Percentiles rank a stretch among this genome's conserved stretches.
Conservation (phyloP, 208 protist genomes). For the Naegleria fowleri region DNA sequence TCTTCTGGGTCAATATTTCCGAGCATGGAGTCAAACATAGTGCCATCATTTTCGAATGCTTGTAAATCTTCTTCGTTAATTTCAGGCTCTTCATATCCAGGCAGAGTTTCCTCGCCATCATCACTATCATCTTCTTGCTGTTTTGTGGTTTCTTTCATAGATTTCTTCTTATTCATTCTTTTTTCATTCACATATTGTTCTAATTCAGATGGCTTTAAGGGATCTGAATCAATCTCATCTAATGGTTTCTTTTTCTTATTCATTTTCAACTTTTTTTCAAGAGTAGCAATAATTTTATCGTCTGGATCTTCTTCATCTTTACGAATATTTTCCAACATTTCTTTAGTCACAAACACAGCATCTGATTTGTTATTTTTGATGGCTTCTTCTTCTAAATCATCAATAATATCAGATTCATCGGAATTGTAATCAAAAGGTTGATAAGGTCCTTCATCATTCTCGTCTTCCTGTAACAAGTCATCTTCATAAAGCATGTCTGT, state of each 20-base stretch:
- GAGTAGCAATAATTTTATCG: background rate
- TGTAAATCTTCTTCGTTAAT: background rate
- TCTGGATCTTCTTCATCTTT: background rate
- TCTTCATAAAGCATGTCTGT: background rate
- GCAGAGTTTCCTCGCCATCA: background rate
- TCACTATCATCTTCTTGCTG: background rate
- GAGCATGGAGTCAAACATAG: background rate
- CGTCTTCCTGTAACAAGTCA: background rate
- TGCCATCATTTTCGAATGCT: background rate
- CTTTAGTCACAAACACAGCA: background rate
- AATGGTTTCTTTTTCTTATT: background rate
- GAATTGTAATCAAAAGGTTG: background rate
- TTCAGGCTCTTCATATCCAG: background rate
- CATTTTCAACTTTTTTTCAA: constrained; percentile 15
- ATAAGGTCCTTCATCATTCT: background rate
- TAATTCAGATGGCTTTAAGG: background rate
- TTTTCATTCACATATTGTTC: constrained; percentile 11
- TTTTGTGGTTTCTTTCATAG: background rate
- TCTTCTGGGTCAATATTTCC: background rate
- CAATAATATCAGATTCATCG: constrained; percentile 20
- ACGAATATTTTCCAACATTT: background rate
- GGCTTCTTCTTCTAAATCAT: background rate
- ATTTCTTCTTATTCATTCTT: background rate
- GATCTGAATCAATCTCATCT: background rate
- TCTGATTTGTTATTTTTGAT: background rate